Evolutionary conservation across 371 early-diverging fungal genomes (phyloP), one percentile per base, ranked within the genome.

Genomic region (Coemansia sp.): DNA sequence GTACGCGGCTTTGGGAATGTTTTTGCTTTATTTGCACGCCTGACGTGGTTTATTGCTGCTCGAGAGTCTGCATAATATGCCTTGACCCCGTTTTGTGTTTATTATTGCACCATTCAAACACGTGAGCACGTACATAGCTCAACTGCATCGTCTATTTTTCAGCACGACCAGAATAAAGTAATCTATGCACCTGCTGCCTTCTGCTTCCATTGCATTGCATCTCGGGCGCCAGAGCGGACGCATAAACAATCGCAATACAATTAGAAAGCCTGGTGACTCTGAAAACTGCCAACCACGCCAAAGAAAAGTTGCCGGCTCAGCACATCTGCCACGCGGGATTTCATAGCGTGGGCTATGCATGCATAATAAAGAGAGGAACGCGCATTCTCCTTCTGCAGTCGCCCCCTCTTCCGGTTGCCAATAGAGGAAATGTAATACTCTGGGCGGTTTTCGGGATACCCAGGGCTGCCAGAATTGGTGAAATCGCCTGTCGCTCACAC

Each of bases 21-120:
- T 34, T 10, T 34, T 10, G 10, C 34, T 34, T 34, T 34, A 34
- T 34, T 34, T 34, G 10, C 34, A 34, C 34, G 34, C 34, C 34
- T 34, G 34, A 34, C 34, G 34, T 34, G 10, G 34, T 34, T 34
- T 34, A 34, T 34, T 34, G 10, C 10, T 34, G 34, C 34, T 34
- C 34, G 34, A 7, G 8, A 34, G 34, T 34, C 34, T 34, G 34
- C 34, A 34, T 34, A 34, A 34, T 2, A 34, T 34, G 34, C 34
- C 34, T 45, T n/a, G 47, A 14, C 47, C n/a, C 47, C 47, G 55
- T 54, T 54, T 54, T 27, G 29, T 37, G 8, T 57, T 57, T 34
- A 57, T 10, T 16, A 57, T 57, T 57, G 57, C 39, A 57, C 57
- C 57, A 39, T 57, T 21, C 14, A 39, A 21, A 26, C 57, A 57